Evolutionary conservation across 331 rosid species (phyloP).

Genomic region (Pyracantha coccinea): DNA sequence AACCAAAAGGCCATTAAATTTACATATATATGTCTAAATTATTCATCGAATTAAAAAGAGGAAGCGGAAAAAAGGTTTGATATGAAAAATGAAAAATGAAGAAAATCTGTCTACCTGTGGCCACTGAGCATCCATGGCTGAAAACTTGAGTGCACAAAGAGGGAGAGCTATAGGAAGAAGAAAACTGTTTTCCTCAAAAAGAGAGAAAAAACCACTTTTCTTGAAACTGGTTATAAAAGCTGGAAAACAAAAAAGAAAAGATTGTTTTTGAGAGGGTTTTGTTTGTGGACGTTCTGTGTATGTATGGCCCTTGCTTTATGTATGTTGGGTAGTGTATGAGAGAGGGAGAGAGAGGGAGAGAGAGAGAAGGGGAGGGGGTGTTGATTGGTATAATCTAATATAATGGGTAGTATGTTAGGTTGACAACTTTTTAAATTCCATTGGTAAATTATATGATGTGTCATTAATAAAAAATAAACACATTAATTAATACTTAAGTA

Average conservation of each 20-base stretch:
- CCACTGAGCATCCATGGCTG: constrained; percentile 80
- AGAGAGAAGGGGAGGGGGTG: neutral
- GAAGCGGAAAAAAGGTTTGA: neutral
- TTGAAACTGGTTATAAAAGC: constrained; percentile 31
- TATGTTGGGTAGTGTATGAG: neutral
- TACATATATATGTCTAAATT: neutral
- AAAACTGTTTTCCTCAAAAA: constrained; percentile 10
- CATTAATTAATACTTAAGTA: too few species aligned
- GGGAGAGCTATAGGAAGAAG: neutral
- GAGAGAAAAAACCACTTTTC: constrained; percentile 21
- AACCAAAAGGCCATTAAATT: constrained; percentile 1
- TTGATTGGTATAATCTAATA: neutral
- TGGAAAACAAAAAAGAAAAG: constrained; percentile 31
- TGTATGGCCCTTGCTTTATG: constrained; percentile 40
- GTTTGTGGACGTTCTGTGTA: constrained; percentile 33
- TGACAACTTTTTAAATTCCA: too few species aligned
- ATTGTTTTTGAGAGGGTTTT: constrained; percentile 10
- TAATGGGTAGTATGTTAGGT: too few species aligned
- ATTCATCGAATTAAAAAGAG: neutral
- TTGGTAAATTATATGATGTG: too few species aligned
- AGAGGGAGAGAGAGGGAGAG: constrained; percentile 15
- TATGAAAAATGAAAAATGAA: neutral
- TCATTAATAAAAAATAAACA: too few species aligned
- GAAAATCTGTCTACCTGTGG: constrained; percentile 47
- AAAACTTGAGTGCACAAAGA: constrained; percentile 11